These are phyloP conservation scores for Hypoxylon rickii DNA, from an alignment of 495 filamentous ascomycete genomes.

Conservation along the genomic window DNA sequence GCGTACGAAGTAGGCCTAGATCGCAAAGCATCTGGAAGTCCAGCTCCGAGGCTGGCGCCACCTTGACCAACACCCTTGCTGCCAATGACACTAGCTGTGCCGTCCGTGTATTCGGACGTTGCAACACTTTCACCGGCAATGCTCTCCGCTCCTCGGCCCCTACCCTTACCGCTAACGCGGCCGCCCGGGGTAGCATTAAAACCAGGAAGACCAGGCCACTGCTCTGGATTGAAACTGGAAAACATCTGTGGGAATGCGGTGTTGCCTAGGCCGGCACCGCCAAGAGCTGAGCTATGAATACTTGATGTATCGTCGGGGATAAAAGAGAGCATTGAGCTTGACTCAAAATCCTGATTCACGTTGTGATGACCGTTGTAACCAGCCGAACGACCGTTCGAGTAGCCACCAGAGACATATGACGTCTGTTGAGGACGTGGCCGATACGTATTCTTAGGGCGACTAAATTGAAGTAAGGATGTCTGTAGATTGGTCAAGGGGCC, in stretches of 20 bases:
- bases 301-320: slow-evolving; percentile 98
- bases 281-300: slow-evolving; percentile 88
- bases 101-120: slow-evolving; percentile 83
- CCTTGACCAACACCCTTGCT: slow-evolving; percentile 68
- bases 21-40: slow-evolving; percentile 68
- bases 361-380: slow-evolving; percentile 54
- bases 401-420: slow-evolving; percentile 74
- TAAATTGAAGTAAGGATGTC: slow-evolving; percentile 92
- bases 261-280: slow-evolving; percentile 72
- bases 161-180: slow-evolving; percentile 54
- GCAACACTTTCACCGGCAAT: slow-evolving; percentile 89
- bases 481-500: slow-evolving; percentile 96
- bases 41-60: slow-evolving; percentile 81
- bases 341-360: slow-evolving; percentile 74
- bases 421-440: slow-evolving; percentile 66
- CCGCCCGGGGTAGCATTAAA: slow-evolving; percentile 64
- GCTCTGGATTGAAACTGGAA: slow-evolving; percentile 81
- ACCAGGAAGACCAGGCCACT: slow-evolving; percentile 83
- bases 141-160: slow-evolving; percentile 69
- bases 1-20: slow-evolving; percentile 52
- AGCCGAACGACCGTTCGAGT: slow-evolving; percentile 55
- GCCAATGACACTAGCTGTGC: slow-evolving; percentile 73
- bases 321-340: slow-evolving; percentile 85
- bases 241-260: slow-evolving; percentile 95
- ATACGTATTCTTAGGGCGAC: slow-evolving; percentile 87